Evolutionary conservation across 148 eudicot species (phyloP).

Genomic region (Arctostaphylos glauca): DNA sequence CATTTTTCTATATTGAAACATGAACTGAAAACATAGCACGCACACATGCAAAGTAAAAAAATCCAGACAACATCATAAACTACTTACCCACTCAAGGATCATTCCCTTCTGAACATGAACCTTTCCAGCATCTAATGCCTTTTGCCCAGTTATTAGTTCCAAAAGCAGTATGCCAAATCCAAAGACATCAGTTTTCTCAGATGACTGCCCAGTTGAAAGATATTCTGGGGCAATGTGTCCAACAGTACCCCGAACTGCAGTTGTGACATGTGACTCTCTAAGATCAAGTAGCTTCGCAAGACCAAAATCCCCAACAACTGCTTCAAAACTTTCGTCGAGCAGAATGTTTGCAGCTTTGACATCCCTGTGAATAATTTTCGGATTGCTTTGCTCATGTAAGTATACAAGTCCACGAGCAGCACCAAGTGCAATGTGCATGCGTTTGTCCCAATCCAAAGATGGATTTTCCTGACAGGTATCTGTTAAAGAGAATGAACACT

Average conservation of each 20-base stretch:
- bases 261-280: conserved; percentile 85
- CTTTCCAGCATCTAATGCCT: conserved; percentile 65
- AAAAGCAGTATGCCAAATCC: conserved; percentile 87
- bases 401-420: conserved; percentile 84
- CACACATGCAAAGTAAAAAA: neutral
- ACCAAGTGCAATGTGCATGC: conserved; percentile 79
- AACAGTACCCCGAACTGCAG: conserved; percentile 93
- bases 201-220: conserved; percentile 94
- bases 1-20: neutral
- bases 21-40: neutral
- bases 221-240: conserved; percentile 97
- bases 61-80: neutral
- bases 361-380: conserved; percentile 90
- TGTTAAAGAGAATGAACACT: conserved; percentile 22
- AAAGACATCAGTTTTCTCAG: conserved; percentile 92
- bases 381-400: conserved; percentile 91
- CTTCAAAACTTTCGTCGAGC: conserved; percentile 84
- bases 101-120: conserved; percentile 83
- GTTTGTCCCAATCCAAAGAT: conserved; percentile 78
- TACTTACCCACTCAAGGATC: conserved; percentile 76
- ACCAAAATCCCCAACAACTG: conserved; percentile 97
- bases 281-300: conserved; percentile 91
- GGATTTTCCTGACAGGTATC: conserved; percentile 62
- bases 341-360: conserved; percentile 94
- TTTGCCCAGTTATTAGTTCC: conserved; percentile 89